Evolutionary conservation across 192 early-diverging fungal species (phyloP).

Genomic region (Backusella sp.): DNA sequence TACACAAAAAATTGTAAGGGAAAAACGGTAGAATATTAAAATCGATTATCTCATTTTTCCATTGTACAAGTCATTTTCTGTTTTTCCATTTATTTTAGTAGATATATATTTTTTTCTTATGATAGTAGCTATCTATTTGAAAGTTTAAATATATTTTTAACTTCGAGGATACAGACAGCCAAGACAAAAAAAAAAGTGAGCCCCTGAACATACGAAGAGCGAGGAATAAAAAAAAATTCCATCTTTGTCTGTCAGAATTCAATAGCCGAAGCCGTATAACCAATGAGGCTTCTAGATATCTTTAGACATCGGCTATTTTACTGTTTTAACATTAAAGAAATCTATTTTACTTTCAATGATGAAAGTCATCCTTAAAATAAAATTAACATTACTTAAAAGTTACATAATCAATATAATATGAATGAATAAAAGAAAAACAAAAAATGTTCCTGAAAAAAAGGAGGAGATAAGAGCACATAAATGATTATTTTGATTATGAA

Average conservation of each 20-base stretch:
- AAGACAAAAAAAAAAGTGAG: background rate
- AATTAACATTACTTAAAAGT: background rate
- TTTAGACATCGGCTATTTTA: background rate
- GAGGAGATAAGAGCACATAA: background rate
- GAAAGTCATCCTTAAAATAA: background rate
- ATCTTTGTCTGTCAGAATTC: constrained; percentile 3
- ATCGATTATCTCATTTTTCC: background rate
- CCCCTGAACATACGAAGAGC: too few species aligned
- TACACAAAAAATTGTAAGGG: background rate
- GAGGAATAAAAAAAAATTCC: background rate
- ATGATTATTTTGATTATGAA: background rate
- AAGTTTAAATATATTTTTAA: background rate
- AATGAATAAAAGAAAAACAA: background rate
- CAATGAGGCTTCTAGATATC: background rate
- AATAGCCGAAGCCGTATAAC: background rate
- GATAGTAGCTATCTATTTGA: background rate
- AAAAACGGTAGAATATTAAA: constrained; percentile 6
- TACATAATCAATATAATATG: background rate
- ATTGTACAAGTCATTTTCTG: background rate
- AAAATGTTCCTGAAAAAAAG: constrained; percentile 1
- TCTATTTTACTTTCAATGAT: background rate
- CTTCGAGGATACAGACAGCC: background rate
- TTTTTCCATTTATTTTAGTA: background rate
- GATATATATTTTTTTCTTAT: background rate
- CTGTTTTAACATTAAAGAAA: background rate